Conservation (phyloP, 1,284 basidiomycete species). For the Lignosus rhinocerotis region DNA sequence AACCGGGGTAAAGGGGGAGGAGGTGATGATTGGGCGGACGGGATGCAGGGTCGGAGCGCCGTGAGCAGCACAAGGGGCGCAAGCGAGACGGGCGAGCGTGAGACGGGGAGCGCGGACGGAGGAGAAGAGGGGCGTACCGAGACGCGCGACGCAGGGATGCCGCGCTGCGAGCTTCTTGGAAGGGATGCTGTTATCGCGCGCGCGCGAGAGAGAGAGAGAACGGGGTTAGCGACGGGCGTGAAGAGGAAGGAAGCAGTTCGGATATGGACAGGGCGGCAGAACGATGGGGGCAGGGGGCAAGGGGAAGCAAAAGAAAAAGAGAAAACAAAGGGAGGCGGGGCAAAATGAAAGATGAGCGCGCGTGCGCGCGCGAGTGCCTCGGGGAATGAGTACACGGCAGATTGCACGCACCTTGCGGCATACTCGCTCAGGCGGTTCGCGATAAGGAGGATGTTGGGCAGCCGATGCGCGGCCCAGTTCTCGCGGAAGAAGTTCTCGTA, state of each 20-base stretch:
- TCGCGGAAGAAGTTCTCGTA: conserved; percentile 64
- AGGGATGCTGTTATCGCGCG: conserved; percentile 32
- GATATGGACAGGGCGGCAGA: conserved; percentile 1
- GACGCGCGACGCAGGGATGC: conserved; percentile 38
- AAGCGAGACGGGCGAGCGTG: neutral
- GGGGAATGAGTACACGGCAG: conserved; percentile 6
- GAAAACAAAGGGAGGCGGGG: neutral
- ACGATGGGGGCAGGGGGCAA: conserved; percentile 3
- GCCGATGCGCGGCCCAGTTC: conserved; percentile 52
- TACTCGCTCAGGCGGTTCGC: conserved; percentile 49
- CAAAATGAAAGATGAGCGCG: neutral
- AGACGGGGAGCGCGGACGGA: neutral
- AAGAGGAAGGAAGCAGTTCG: conserved; percentile 2
- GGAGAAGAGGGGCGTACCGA: conserved; percentile 33
- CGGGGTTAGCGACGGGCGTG: neutral
- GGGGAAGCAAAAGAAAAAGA: neutral
- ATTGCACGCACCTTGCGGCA: conserved; percentile 47
- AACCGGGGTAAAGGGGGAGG: neutral
- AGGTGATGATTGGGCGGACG: neutral
- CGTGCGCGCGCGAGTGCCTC: conserved; percentile 11
- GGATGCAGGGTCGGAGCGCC: conserved; percentile 4
- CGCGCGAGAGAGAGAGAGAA: conserved; percentile 6
- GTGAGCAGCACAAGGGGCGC: neutral
- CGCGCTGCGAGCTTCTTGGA: conserved; percentile 34
- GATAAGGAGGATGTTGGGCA: conserved; percentile 43